Conservation (phyloP, 345 rosid species). For the Salix udensis region DNA sequence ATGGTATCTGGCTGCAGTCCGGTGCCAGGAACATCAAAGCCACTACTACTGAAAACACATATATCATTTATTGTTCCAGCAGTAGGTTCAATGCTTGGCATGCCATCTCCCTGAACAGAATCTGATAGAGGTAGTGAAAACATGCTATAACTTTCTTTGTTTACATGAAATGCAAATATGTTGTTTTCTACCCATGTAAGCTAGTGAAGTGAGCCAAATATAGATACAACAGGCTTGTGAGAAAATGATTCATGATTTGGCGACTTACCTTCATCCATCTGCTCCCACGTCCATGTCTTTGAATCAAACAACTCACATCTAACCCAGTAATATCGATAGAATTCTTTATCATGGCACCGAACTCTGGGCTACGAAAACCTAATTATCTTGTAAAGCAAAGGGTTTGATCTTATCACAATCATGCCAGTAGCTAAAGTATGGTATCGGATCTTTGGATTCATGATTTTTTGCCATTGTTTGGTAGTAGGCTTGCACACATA, state of each 20-base stretch:
- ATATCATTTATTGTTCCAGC: conserved; percentile 81
- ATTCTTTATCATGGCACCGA: neutral
- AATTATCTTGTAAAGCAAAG: conserved; percentile 17
- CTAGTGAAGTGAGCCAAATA: conserved; percentile 6
- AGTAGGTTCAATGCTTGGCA: conserved; percentile 89
- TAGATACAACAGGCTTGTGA: neutral
- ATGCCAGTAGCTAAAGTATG: neutral
- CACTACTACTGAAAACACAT: conserved; percentile 79
- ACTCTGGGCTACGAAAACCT: neutral
- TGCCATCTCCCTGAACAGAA: conserved; percentile 63
- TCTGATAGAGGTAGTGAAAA: neutral
- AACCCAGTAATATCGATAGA: neutral
- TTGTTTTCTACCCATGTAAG: neutral
- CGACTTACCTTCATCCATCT: neutral
- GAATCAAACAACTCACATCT: conserved; percentile 22
- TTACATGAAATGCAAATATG: neutral
- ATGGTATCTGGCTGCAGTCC: conserved; percentile 79
- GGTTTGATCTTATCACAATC: conserved; percentile 14
- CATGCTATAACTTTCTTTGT: neutral
- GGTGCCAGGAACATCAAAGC: conserved; percentile 76
- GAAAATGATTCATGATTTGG: neutral
- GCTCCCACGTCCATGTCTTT: conserved; percentile 4
- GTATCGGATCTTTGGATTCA: too few species aligned
- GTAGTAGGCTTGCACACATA: too few species aligned
- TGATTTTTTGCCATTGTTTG: too few species aligned